phyloP scores from a whole-genome alignment of 169 alveolate species.

The Pseudocohnilembus persalinus region DNA sequence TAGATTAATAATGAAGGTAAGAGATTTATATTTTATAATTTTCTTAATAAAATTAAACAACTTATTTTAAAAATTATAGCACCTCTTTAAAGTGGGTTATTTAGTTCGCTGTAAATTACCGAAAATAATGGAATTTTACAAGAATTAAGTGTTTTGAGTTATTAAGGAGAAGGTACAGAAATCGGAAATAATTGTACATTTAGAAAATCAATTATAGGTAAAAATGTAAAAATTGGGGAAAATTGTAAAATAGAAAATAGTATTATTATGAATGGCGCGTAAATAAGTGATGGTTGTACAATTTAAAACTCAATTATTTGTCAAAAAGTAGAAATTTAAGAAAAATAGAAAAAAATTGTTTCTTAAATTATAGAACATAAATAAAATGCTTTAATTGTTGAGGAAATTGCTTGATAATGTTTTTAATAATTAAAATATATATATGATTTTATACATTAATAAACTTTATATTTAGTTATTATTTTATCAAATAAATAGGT shows the following conservation, averaged over 20 bases:
- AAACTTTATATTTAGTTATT: no score
- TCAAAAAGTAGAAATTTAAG: no score
- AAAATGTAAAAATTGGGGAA: neutral
- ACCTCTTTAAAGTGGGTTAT: neutral
- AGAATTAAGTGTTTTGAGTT: neutral
- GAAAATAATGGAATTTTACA: neutral
- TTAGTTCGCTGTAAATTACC: neutral
- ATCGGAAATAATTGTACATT: no score
- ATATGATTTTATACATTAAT: no score
- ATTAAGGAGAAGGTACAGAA: neutral
- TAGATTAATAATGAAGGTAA: neutral
- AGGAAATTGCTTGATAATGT: no score
- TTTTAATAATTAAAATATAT: no score
- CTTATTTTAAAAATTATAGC: neutral
- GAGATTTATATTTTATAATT: no score
- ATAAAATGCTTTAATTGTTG: no score
- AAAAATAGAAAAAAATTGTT: no score
- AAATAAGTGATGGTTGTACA: neutral
- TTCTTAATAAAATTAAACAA: neutral
- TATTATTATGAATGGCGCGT: neutral
- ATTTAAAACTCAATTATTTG: neutral
- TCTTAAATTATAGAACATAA: no score
- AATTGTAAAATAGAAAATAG: neutral
- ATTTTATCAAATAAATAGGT: no score
- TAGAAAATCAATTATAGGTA: neutral